Conservation (phyloP, 2,329 filamentous ascomycete species). For the Fusarium austroafricanum region DNA sequence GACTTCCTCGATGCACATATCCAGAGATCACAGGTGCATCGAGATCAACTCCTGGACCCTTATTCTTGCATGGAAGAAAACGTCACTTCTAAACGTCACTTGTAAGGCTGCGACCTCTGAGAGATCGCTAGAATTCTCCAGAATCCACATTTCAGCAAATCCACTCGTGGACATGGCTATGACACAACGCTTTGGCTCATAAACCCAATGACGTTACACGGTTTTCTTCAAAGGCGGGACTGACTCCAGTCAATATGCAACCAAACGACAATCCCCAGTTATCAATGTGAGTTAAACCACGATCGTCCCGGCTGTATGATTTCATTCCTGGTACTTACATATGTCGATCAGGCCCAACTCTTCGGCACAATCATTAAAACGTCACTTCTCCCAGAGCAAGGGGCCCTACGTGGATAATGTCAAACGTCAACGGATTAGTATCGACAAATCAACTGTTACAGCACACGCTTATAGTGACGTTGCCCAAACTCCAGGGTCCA, state of each 20-base stretch:
- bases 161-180: slow-evolving; percentile 33
- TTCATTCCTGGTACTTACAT: slow-evolving; percentile 32
- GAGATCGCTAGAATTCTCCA: slow-evolving; percentile 5
- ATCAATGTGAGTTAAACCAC: slow-evolving; percentile 29
- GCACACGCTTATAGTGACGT: slow-evolving; percentile 5
- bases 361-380: slow-evolving; percentile 29
- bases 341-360: slow-evolving; percentile 28
- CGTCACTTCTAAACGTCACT: slow-evolving; percentile 33
- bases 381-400: slow-evolving; percentile 20
- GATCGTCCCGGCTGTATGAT: slow-evolving; percentile 29
- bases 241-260: slow-evolving; percentile 35
- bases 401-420: slow-evolving; percentile 8
- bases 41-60: slow-evolving; percentile 27
- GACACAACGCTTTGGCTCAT: slow-evolving; percentile 32
- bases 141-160: slow-evolving; percentile 36
- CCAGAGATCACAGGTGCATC: slow-evolving; percentile 29
- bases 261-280: slow-evolving; percentile 25
- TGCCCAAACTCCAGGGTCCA: slow-evolving; percentile 12
- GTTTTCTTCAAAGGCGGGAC: slow-evolving; percentile 27
- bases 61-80: slow-evolving; percentile 16
- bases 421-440: slow-evolving; percentile 28
- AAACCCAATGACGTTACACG: slow-evolving; percentile 38
- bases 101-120: slow-evolving; percentile 16
- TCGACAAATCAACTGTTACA: slow-evolving; percentile 17
- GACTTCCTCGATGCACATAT: slow-evolving; percentile 2